These are phyloP conservation scores for Phialophora tarda DNA, from an alignment of 2,329 filamentous ascomycete genomes.

Conservation along the genomic window DNA sequence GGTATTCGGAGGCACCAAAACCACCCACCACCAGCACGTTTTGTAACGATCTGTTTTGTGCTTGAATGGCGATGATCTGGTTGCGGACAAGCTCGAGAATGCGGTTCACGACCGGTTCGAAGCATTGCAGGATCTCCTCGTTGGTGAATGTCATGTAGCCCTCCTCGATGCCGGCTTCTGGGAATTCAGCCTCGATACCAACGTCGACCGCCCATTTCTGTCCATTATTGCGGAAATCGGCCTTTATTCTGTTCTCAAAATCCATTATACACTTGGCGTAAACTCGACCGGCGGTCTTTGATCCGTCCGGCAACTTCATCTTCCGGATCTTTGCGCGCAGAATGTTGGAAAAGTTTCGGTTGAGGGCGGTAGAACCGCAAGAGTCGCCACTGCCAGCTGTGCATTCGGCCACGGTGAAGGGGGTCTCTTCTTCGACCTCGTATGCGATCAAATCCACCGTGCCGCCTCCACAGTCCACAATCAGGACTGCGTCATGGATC, in stretches of 20 bases:
- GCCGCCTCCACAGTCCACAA: conserved; percentile 97
- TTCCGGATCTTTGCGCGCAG: conserved; percentile 96
- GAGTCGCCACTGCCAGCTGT: conserved; percentile 97
- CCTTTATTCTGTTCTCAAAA: conserved; percentile 99
- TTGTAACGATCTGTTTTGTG: conserved; percentile 90
- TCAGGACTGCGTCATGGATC: conserved; percentile 96
- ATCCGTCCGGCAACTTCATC: conserved; percentile 98
- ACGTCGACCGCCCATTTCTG: conserved; percentile 99
- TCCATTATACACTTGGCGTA: conserved; percentile 99
- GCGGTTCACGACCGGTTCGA: conserved; percentile 96
- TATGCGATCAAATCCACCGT: conserved; percentile 99
- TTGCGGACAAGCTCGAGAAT: conserved; percentile 96
- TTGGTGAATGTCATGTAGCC: conserved; percentile 99
- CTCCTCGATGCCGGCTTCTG: conserved; percentile 96
- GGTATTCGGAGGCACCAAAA: conserved; percentile 96
- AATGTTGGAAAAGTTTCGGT: conserved; percentile 98
- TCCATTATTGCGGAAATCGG: conserved; percentile 97
- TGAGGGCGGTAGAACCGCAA: conserved; percentile 96
- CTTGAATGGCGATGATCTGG: conserved; percentile 98
- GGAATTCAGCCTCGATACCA: conserved; percentile 97
- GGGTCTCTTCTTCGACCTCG: conserved; percentile 96
- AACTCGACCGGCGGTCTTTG: conserved; percentile 95
- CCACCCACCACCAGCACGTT: conserved; percentile 97
- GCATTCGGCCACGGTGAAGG: conserved; percentile 95
- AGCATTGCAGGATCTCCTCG: conserved; percentile 98